Evolutionary conservation across 257 asterid species (phyloP), one percentile per base, ranked within the genome.

Genomic region (Solanum chiquidenum): DNA sequence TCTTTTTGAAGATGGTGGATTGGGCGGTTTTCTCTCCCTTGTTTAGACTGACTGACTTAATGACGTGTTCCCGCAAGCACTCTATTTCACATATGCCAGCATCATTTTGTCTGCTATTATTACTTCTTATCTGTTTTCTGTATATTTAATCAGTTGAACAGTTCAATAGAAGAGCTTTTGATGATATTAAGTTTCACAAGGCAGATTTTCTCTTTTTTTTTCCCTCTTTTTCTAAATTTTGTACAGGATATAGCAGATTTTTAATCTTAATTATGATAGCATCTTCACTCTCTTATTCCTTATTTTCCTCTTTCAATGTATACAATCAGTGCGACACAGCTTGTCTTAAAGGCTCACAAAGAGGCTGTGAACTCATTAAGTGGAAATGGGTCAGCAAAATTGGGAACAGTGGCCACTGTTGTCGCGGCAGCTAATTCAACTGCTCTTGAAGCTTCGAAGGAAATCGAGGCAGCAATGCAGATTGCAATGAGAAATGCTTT

Each of bases 351-450:
- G 92, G 99, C 98, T 90, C 99, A 97, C 91, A 97, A 94, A 92
- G 99, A 97, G 88, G 99, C 99, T 58, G 99, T 97, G 88, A 93
- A 97, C 89, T 96, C 99, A 85, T 91, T 97, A 89, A 97, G 98
- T 91, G 99, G 99, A 89, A 96, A 93, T 90, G 99, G 99, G 66
- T 96, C 98, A 27, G 88, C 98, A 83, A 93, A 92, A 93, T 88
- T 97, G 35, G 99, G 99, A 89, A 96, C 99, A 49, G 99, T 96
- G 86, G 98, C 99, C 90, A 92, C 99, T 87, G 99, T 97, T 73
- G 99, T 97, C 85, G 98, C 99, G 89, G 99, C 98, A 91, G 99
- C 99, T 88, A 97, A 97, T 92, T 94, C 99, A 66, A 94, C 99
- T 37, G 99, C 99, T 27, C 87, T 91, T 80, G 98, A 97, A 93